A percentile compares a stretch with the other conserved stretches of the same genome.
These are phyloP conservation scores for Amanita subjunquillea DNA, from an alignment of 768 basidiomycete species.

Conservation along the genomic window DNA sequence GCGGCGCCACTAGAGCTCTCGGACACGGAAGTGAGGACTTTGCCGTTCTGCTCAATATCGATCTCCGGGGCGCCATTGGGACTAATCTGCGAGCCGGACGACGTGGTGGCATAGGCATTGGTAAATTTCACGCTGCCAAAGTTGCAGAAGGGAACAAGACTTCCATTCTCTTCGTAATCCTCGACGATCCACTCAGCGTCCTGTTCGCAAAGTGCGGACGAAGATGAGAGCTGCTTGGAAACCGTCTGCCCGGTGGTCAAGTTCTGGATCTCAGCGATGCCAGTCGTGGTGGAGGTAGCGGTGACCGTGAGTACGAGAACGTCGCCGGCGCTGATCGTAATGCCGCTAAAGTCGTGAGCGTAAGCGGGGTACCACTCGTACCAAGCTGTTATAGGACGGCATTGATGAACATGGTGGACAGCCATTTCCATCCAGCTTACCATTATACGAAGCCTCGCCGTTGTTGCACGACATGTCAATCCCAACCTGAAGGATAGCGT, in stretches of 20 bases:
- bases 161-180: constrained; percentile 17
- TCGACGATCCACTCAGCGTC: constrained; percentile 30
- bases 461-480: constrained; percentile 19
- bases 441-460: neutral
- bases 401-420: too few relatives aligned
- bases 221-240: constrained; percentile 20
- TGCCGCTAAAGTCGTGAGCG: neutral
- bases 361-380: neutral
- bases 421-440: neutral
- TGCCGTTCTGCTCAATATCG: neutral
- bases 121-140: neutral
- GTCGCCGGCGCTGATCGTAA: neutral
- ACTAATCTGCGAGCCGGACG: neutral
- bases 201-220: constrained; percentile 22
- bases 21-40: neutral
- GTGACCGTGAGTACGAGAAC: neutral
- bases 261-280: neutral
- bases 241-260: constrained; percentile 2
- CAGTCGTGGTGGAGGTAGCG: neutral
- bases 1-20: neutral
- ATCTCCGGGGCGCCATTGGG: neutral
- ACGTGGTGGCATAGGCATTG: neutral
- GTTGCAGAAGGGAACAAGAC: neutral
- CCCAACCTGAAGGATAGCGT: constrained; percentile 24
- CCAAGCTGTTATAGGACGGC: neutral